A percentile compares a stretch with the other conserved stretches of the same genome.
Conservation (phyloP, 257 asterid species). For the Avicennia marina region DNA sequence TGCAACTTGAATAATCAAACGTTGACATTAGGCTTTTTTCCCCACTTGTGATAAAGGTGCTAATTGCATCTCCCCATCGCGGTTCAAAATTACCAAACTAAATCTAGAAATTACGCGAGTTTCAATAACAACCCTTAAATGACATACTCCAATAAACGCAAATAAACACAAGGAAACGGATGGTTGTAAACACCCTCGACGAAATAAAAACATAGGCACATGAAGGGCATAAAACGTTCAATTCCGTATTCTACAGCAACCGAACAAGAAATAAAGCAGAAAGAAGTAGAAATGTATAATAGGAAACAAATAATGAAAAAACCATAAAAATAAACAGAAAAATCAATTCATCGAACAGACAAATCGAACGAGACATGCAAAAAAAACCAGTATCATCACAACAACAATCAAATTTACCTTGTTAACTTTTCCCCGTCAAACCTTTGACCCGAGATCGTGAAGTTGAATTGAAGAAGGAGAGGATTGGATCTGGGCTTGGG, state of each 20-base stretch:
- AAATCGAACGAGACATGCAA: neutral
- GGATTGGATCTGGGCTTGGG: constrained; percentile 18
- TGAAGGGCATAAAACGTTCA: neutral
- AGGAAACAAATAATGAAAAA: neutral
- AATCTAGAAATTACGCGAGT: constrained; percentile 4
- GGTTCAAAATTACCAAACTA: neutral
- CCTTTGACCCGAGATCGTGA: neutral
- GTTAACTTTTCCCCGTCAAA: neutral
- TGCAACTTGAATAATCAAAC: constrained; percentile 1
- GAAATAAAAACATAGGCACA: neutral
- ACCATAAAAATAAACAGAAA: neutral
- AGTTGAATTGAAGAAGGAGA: constrained; percentile 3
- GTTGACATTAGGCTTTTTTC: neutral
- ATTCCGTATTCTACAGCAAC: neutral
- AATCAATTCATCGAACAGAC: neutral
- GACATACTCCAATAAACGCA: neutral
- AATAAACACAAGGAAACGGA: neutral
- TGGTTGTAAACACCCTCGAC: neutral
- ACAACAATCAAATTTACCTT: constrained; percentile 16
- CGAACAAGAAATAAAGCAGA: neutral
- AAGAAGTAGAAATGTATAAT: neutral
- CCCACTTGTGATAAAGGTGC: constrained; percentile 1
- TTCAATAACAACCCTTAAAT: constrained; percentile 3
- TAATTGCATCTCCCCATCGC: neutral
- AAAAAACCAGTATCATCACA: too few relatives aligned